Conservation (phyloP, 176 grass and related monocot genomes). For the Oropetium thomaeum region DNA sequence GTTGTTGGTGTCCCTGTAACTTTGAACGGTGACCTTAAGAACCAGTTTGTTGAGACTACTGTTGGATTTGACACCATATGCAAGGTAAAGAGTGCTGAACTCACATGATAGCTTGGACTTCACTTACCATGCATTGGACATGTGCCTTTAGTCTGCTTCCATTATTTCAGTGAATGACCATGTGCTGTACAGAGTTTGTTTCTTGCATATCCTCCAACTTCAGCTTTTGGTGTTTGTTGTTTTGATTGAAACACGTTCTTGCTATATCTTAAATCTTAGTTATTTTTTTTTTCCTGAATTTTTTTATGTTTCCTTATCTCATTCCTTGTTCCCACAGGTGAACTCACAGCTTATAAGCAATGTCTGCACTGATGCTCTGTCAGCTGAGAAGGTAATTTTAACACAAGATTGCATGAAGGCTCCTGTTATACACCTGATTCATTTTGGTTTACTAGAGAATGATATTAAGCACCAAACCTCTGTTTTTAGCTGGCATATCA, state of each 20-base stretch:
- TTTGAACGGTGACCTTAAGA: conserved; percentile 98
- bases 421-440: background rate
- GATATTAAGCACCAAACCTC: background rate
- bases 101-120: background rate
- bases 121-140: background rate
- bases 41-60: conserved; percentile 95
- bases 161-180: background rate
- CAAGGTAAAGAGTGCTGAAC: conserved; percentile 54
- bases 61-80: conserved; percentile 99
- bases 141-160: background rate
- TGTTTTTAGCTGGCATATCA: background rate
- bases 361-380: conserved; percentile 92
- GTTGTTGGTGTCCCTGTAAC: conserved; percentile 98
- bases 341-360: conserved; percentile 99
- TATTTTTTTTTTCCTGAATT: background rate
- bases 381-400: conserved; percentile 89
- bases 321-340: conserved; percentile 58
- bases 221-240: background rate
- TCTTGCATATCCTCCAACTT: background rate
- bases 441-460: background rate
- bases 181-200: background rate
- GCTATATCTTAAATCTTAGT: background rate
- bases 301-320: conserved; percentile 4
- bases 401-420: background rate
- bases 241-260: background rate